phyloP scores from a whole-genome alignment of 1,284 basidiomycete species.

The Microstroma glucosiphilum region DNA sequence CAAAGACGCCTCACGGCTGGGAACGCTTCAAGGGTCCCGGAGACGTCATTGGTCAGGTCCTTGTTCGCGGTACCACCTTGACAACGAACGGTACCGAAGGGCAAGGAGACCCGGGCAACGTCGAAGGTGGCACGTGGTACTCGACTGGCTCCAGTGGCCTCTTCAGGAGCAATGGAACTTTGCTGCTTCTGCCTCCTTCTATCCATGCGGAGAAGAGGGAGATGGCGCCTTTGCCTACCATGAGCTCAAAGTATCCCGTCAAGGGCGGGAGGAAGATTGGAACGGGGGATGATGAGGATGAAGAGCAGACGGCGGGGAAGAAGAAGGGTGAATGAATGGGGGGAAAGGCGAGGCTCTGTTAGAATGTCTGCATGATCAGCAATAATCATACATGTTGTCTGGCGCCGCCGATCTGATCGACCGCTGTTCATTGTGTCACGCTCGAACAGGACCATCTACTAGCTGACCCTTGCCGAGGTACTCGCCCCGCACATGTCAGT shows the following conservation, averaged over 20 bases:
- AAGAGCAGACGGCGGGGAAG: neutral
- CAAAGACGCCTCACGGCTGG: neutral
- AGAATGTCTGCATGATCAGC: too few species aligned
- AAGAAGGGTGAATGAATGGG: neutral
- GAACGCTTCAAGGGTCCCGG: neutral
- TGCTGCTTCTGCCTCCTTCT: conserved; percentile 3
- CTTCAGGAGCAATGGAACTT: neutral
- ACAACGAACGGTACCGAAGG: neutral
- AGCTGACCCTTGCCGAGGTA: too few species aligned
- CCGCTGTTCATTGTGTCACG: too few species aligned
- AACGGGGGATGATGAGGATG: neutral
- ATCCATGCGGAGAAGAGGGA: neutral
- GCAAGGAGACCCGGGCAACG: neutral
- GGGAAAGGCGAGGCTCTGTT: neutral
- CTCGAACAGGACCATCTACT: too few species aligned
- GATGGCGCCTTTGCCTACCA: neutral
- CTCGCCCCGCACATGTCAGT: too few species aligned
- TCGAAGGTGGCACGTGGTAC: neutral
- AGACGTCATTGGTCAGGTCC: neutral
- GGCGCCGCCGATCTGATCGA: too few species aligned
- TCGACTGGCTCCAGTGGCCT: neutral
- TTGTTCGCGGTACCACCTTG: neutral
- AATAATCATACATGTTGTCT: too few species aligned
- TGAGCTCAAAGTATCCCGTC: neutral
- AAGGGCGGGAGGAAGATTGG: neutral